A percentile compares a stretch with the other conserved stretches of the same genome.
Conservation (phyloP, 2,329 filamentous ascomycete genomes). For the Aspergillus thermomutatus region DNA sequence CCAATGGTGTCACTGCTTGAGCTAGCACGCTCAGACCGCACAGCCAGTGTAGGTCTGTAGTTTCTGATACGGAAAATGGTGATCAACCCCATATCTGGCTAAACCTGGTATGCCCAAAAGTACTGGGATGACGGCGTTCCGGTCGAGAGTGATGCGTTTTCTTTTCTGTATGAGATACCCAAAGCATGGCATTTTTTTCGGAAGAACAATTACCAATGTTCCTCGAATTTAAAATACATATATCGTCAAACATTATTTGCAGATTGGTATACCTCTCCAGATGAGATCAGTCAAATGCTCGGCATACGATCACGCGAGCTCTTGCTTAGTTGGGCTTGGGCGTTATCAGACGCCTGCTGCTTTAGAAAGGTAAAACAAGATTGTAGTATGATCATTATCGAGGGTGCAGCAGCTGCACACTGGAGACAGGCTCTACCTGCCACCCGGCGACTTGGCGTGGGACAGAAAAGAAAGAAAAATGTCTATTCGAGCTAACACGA, state of each 20-base stretch:
- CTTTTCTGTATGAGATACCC: background rate
- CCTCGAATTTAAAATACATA: background rate
- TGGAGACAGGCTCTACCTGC: conserved; percentile 1
- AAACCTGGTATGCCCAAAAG: background rate
- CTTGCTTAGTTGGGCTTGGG: background rate
- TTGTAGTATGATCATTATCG: background rate
- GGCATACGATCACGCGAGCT: background rate
- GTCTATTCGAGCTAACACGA: conserved; percentile 6
- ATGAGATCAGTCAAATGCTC: background rate
- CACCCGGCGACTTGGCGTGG: background rate
- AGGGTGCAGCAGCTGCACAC: background rate
- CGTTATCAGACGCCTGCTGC: background rate
- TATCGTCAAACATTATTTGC: background rate
- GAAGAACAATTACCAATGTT: background rate
- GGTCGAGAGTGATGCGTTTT: background rate
- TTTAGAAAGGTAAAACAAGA: background rate
- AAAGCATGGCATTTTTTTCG: background rate
- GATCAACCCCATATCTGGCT: background rate
- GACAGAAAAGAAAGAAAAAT: background rate
- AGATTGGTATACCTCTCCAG: background rate
- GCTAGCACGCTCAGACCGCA: background rate
- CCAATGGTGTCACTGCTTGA: conserved; percentile 5
- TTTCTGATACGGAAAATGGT: background rate
- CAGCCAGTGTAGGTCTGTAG: background rate
- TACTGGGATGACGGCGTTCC: conserved; percentile 5